Evolutionary conservation across 2,329 filamentous ascomycete genomes (phyloP), one percentile per base, ranked within the genome.

Genomic region (Arthrobotrys pseudoclavata): DNA sequence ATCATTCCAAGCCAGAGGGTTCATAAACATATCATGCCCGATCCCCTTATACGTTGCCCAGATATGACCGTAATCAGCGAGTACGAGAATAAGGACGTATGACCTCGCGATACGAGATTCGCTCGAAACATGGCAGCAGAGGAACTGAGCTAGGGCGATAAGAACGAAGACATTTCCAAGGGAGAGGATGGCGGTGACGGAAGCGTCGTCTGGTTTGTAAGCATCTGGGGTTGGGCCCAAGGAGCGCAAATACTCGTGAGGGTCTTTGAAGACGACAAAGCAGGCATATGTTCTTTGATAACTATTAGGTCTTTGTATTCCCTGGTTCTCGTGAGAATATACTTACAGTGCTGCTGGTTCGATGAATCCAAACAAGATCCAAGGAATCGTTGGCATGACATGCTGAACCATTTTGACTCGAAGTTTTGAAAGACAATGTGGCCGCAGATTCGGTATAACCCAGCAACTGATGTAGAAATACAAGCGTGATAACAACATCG

Each of bases 1-100:
- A 20, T 80, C 79, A 50, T 83, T 83, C 83, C 83, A 84, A 42
- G 50, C 60, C 0, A 6, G 24, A 5, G 74, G 29, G 20, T 81
- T 53, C 50, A 81, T 80, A 34, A 84, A 81, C 3, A 81, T 50
- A 0, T 82, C 81, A 1, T 70, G 37, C 0, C 82, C 83, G 0
- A 83, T 79, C 12, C 81, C 82, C 13, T 76, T 63, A 64, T 84
- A 84, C 13, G 79, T 79, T 9, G 82, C 82, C 76, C 81, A 83
- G 42, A 84, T 80, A 72, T 84, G 83, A 2, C 83, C 83, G 64
- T 82, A 83, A 72, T 84, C 83, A 2, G 83, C 83, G 12, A 84
- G 48, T 15, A 82, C 81, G 6, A 84, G 80, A 13, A 77, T 80
- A 4, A 81, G 40, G 0, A 83, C 80, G 48, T 83, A 83, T 67